phyloP scores from a whole-genome alignment of 148 eudicot genomes.

The Beta vulgaris region DNA sequence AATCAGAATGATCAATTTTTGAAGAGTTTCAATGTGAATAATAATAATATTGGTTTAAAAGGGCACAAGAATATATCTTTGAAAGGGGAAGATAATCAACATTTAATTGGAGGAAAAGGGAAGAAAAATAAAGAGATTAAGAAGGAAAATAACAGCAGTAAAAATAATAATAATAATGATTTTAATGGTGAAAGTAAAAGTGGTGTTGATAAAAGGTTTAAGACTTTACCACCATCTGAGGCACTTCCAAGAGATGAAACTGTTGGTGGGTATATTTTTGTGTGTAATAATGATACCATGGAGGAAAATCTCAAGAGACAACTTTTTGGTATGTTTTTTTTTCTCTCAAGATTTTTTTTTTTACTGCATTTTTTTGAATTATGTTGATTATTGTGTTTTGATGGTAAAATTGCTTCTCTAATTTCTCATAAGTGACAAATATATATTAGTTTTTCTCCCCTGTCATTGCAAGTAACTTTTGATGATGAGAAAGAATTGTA shows the following conservation, averaged over 20 bases:
- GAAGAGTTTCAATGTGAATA: conserved; percentile 32
- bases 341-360: background rate
- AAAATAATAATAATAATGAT: conserved; percentile 29
- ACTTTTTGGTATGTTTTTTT: conserved; percentile 66
- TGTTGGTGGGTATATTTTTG: conserved; percentile 94
- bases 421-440: no score
- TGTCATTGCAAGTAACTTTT: no score
- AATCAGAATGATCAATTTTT: conserved; percentile 23
- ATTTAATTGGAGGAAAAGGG: conserved; percentile 40
- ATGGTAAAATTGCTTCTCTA: no score
- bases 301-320: conserved; percentile 87
- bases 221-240: conserved; percentile 87
- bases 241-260: conserved; percentile 82
- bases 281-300: conserved; percentile 98
- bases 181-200: conserved; percentile 33
- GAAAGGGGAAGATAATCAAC: conserved; percentile 24
- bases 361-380: no score
- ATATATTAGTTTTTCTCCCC: no score
- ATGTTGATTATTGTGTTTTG: background rate
- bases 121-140: conserved; percentile 64
- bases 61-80: conserved; percentile 29
- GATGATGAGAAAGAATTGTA: no score
- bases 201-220: conserved; percentile 86
- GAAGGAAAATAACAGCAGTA: conserved; percentile 26
- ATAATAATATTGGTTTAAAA: conserved; percentile 25